Evolutionary conservation across 208 protist genomes (phyloP).

Genomic region (Leishmania amazonensis): DNA sequence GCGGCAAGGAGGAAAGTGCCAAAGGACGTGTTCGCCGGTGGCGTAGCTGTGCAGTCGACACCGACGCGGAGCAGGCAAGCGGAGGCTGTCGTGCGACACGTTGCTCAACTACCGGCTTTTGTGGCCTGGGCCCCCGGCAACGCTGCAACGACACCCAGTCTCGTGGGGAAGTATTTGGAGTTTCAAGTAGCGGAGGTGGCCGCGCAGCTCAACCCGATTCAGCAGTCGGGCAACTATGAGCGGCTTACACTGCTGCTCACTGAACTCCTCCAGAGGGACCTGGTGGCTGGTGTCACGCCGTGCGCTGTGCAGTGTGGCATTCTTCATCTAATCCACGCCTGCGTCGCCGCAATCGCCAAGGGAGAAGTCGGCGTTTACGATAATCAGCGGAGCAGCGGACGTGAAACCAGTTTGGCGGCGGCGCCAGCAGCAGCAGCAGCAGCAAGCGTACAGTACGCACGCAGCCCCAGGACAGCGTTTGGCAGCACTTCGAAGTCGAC

Average conservation of each 20-base stretch:
- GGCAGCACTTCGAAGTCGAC: not conserved
- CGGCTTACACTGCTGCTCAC: conserved; percentile 48
- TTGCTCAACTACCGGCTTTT: conserved; percentile 23
- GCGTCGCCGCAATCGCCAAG: conserved; percentile 12
- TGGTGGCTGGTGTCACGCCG: conserved; percentile 61
- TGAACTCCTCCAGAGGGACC: conserved; percentile 58
- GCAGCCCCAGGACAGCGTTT: not conserved
- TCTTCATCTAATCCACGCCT: conserved; percentile 19
- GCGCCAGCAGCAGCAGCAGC: too few relatives aligned
- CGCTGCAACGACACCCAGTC: conserved; percentile 1
- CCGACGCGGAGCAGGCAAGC: conserved; percentile 3
- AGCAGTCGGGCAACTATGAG: conserved; percentile 32
- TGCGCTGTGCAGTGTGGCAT: conserved; percentile 64
- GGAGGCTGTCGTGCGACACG: conserved; percentile 24
- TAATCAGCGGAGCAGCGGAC: not conserved
- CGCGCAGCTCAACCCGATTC: conserved; percentile 21
- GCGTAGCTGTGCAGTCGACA: not conserved
- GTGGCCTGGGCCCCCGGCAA: conserved; percentile 11
- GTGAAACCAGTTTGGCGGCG: not conserved
- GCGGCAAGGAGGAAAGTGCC: not conserved
- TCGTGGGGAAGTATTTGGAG: conserved; percentile 26
- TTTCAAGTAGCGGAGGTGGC: conserved; percentile 18
- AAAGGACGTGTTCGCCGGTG: not conserved
- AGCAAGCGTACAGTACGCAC: not conserved
- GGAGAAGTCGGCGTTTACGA: conserved; percentile 5